Conservation (phyloP, 768 basidiomycete species). For the Collybia sordida region DNA sequence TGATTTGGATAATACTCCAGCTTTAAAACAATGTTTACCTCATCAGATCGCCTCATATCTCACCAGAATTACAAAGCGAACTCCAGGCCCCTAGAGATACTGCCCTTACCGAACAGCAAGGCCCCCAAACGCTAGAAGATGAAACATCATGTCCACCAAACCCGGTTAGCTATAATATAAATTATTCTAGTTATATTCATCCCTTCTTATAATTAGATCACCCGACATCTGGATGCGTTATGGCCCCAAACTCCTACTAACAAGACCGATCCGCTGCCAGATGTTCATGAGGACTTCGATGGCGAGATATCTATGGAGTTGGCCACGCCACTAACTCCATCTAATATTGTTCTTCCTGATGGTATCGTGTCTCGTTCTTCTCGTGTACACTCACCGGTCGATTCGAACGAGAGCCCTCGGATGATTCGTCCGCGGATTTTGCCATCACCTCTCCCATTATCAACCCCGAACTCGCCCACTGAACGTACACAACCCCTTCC, state of each 20-base stretch:
- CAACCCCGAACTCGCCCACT: not conserved
- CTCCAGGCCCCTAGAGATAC: too few species aligned
- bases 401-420: not conserved
- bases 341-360: constrained; percentile 21
- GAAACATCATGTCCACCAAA: not conserved
- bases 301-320: constrained; percentile 52
- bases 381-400: not conserved
- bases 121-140: not conserved
- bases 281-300: constrained; percentile 31
- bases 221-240: not conserved
- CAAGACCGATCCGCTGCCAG: not conserved
- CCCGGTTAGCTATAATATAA: not conserved
- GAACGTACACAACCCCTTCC: too few species aligned
- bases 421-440: constrained; percentile 5
- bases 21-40: not conserved
- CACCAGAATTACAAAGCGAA: too few species aligned
- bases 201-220: not conserved
- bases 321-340: constrained; percentile 41
- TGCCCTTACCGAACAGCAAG: too few species aligned
- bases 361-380: not conserved
- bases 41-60: too few species aligned
- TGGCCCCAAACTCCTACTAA: not conserved
- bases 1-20: not conserved
- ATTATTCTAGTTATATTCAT: not conserved
- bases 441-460: not conserved